These are phyloP conservation scores for Diaporthe velutina DNA, from an alignment of 2,329 filamentous ascomycete genomes.

Conservation along the genomic window DNA sequence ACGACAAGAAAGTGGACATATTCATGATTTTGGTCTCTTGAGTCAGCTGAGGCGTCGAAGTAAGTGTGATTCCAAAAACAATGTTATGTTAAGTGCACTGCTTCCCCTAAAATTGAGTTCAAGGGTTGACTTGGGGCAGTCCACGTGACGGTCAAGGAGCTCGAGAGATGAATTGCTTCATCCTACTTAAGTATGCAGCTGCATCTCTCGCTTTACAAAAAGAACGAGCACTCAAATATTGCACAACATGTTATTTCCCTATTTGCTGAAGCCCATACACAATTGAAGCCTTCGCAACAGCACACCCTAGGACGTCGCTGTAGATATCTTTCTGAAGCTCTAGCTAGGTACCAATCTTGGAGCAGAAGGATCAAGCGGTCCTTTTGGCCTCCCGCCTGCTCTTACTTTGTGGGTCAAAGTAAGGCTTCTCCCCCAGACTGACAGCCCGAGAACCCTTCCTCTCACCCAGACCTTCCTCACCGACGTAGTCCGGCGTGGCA, in stretches of 20 bases:
- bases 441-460: conserved; percentile 63
- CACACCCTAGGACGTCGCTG: neutral
- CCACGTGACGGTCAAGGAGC: too few relatives aligned
- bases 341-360: neutral
- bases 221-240: neutral
- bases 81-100: neutral
- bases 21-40: neutral
- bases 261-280: neutral
- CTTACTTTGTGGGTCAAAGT: conserved; percentile 60
- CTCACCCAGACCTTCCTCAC: conserved; percentile 57
- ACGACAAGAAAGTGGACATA: neutral
- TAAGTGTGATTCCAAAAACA: neutral
- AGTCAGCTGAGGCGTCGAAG: neutral
- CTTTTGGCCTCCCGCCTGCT: neutral
- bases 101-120: too few relatives aligned
- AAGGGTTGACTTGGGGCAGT: too few relatives aligned
- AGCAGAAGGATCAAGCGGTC: neutral
- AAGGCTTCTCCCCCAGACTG: conserved; percentile 66
- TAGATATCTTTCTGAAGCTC: neutral
- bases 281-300: neutral
- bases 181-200: neutral
- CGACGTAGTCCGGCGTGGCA: conserved; percentile 65
- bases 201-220: neutral
- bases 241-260: neutral
- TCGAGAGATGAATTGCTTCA: neutral